These are phyloP conservation scores for Botryotinia globosa DNA, from an alignment of 2,329 filamentous ascomycete genomes.

Conservation along the genomic window DNA sequence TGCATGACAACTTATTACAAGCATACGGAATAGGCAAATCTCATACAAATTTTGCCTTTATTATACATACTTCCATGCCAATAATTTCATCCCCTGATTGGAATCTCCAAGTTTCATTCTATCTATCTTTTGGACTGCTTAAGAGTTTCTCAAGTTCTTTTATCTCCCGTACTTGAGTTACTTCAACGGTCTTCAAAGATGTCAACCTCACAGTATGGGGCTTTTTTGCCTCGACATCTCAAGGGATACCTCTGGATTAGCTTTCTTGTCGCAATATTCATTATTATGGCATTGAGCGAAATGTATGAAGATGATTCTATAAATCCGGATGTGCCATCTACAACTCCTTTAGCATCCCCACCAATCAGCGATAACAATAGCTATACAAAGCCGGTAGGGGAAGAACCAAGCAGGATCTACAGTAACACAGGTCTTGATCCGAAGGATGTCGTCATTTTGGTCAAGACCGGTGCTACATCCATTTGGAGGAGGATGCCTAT, in stretches of 20 bases:
- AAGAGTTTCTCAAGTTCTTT: neutral
- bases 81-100: neutral
- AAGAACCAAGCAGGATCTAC: conserved; percentile 9
- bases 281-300: conserved; percentile 26
- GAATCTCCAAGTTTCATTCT: neutral
- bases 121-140: neutral
- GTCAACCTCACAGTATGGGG: conserved; percentile 1
- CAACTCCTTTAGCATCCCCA: neutral
- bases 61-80: neutral
- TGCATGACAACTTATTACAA: neutral
- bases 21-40: neutral
- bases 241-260: conserved; percentile 26
- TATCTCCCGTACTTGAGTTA: neutral
- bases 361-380: neutral
- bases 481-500: conserved; percentile 26
- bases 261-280: conserved; percentile 23
- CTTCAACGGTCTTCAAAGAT: conserved; percentile 7
- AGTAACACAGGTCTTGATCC: conserved; percentile 18
- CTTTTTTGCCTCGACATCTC: conserved; percentile 22
- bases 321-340: neutral
- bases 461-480: conserved; percentile 25
- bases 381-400: neutral
- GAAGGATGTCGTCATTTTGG: conserved; percentile 24
- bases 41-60: neutral
- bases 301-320: conserved; percentile 9